Conservation (phyloP, 345 rosid species). For the Syzygium aromaticum region DNA sequence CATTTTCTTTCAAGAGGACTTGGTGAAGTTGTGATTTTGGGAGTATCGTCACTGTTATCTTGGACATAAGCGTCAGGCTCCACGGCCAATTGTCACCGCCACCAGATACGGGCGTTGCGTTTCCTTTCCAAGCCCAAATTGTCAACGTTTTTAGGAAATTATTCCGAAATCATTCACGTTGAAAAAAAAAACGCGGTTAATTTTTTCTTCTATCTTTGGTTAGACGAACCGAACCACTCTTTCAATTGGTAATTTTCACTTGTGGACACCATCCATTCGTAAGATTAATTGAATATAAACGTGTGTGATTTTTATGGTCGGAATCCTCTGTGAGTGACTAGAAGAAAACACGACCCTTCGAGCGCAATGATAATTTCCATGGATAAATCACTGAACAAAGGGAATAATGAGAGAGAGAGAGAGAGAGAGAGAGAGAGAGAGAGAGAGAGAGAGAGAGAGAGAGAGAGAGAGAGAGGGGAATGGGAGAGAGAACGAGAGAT, state of each 20-base stretch:
- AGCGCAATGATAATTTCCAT: background rate
- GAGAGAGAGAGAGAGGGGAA: background rate
- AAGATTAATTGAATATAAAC: background rate
- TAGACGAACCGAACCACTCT: background rate
- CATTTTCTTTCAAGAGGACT: background rate
- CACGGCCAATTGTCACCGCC: background rate
- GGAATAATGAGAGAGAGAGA: background rate
- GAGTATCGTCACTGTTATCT: background rate
- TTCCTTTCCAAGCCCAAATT: background rate
- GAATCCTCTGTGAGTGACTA: background rate
- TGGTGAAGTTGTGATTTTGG: background rate
- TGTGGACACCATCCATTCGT: background rate
- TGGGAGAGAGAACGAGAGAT: background rate
- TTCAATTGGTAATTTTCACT: background rate
- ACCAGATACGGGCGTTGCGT: background rate
- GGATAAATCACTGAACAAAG: background rate
- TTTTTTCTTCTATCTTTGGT: background rate
- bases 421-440: background rate
- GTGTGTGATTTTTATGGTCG: too few species aligned
- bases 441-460: background rate
- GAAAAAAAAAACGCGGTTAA: background rate
- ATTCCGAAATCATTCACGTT: background rate
- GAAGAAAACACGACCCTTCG: background rate
- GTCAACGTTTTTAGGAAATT: background rate
- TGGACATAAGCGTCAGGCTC: background rate